Evolutionary conservation across 495 filamentous ascomycete genomes (phyloP), one percentile per base, ranked within the genome.

Genomic region (Trichocladium uniseriatum): DNA sequence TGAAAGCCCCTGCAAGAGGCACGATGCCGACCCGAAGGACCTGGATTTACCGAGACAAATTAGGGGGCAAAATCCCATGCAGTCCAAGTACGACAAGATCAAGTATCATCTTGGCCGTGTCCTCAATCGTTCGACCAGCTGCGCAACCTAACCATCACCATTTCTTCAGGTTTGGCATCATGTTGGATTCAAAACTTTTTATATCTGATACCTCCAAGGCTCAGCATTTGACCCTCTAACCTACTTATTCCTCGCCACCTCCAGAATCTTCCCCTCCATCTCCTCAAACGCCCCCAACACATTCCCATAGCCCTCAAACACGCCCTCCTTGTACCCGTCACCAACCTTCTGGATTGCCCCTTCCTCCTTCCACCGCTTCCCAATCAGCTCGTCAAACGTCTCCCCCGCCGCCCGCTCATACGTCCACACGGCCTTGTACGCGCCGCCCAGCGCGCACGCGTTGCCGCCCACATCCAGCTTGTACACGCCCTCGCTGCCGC

Each of bases 401-500:
- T 94, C 81, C 20, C 77, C 77, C 6, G 54, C 59, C 18, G 63
- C 58, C 27, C 87, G 69, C 69, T 95, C 89, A 28, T 87, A 70
- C 1, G 82, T 87, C 92, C 92, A 98, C 0, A 90, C 83, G 41
- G 92, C 91, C 69, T 95, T 95, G 64, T 98, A 95, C n/a, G 91
- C 92, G 15, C 88, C 89, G 10, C 90, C 92, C 8, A 98, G 66
- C 16, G 90, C 92, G 66, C 92, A 98, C 24, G 92, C 90, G 68
- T 95, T 95, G 6, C 89, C 87, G n/a, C 91, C 89, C 19, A 96
- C 84, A 64, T 97, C 90, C 3, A 98, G 77, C 67, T 81, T 81
- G 60, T 86, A 98, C 15, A 97, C 85, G 8, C 92, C 92, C 45
- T 97, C 92, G 5, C 72, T 73, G 6, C 89, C 86, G 19, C 92